Base-by-base conservation (phyloP, 805 yeast species). In the Metschnikowia henanensis region DNA sequence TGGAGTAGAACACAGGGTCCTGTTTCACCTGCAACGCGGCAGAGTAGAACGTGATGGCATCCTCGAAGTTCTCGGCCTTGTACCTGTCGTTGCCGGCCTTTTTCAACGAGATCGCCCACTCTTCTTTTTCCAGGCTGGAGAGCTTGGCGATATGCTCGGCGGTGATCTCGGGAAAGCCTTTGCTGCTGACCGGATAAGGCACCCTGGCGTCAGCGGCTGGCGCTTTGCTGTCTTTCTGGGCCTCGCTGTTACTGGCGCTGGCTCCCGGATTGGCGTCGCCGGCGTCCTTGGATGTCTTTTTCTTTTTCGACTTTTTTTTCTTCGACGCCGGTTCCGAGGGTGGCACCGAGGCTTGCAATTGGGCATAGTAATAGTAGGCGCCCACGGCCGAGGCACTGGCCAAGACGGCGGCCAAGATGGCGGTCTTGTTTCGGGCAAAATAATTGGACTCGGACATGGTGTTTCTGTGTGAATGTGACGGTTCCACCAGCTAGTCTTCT, bases 1-100 rank as follows among this genome's bases (percentile, higher is more conserved):
- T 94, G 49, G 97, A 89, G 71, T 84, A 92, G 70, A 79, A 94
- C 28, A 91, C 86, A 5, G 97, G 90, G 66, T 94, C 97, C 54
- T 75, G 67, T 61, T 84, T 84, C 60, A 88, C 74, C 42, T 73
- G 62, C 54, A 94, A 73, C 9, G 99, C 98, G 45, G 78, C 80
- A 33, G 87, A 65, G 72, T 94, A 94, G 65, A 76, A 84, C 35
- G 77, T 80, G 57, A 90, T 79, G 34, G 98, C 98, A n/a, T 76
- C 75, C 42, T 80, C 76, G 60, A 75, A 87, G 41, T 84, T 72
- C 67, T 87, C 84, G 45, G 59, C 59, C 65, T 84, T 86, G 75
- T 87, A 94, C 45, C 72, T 79, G 40, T 73, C 75, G 66, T 94
- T 94, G 59, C 99, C 99, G 44, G 86, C 90, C 58, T 84, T 92